Conservation (phyloP, 2,329 filamentous ascomycete genomes). For the Xylaria polymorpha region DNA sequence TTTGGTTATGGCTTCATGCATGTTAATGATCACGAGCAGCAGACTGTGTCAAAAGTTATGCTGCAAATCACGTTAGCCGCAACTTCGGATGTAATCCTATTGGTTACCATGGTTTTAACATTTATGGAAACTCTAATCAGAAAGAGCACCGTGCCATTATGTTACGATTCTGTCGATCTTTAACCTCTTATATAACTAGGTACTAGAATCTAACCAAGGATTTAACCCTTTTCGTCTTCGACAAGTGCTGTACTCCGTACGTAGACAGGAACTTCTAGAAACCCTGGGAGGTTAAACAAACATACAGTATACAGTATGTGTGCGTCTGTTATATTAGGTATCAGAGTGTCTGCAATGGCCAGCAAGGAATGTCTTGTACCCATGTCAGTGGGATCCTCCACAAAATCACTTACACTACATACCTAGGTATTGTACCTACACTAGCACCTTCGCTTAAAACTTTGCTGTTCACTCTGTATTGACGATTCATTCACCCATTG, state of each 20-base stretch:
- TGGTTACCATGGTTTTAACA: slow-evolving; percentile 9
- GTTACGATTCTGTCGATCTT: slow-evolving; percentile 11
- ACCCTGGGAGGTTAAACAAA: neutral
- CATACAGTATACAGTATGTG: neutral
- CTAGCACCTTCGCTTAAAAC: neutral
- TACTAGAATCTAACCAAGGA: neutral
- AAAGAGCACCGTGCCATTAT: neutral
- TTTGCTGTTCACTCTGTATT: slow-evolving; percentile 2
- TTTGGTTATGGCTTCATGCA: neutral
- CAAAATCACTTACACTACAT: neutral
- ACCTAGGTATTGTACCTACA: neutral
- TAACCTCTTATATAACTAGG: slow-evolving; percentile 7
- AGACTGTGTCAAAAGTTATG: neutral
- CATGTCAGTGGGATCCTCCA: slow-evolving; percentile 2
- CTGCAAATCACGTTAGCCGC: slow-evolving; percentile 15
- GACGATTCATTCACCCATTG: neutral
- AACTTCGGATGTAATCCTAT: neutral
- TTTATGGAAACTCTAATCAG: slow-evolving; percentile 4
- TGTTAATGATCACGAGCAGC: slow-evolving; percentile 8
- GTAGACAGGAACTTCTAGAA: slow-evolving; percentile 3
- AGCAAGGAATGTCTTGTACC: slow-evolving; percentile 1
- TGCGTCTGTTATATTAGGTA: neutral
- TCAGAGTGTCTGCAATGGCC: neutral
- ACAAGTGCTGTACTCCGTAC: neutral
- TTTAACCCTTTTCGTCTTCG: slow-evolving; percentile 6